Percentiles rank a stretch among this genome's conserved stretches.
These are phyloP conservation scores for Tylopilus balloui DNA, from an alignment of 768 basidiomycete genomes.

Conservation along the genomic window DNA sequence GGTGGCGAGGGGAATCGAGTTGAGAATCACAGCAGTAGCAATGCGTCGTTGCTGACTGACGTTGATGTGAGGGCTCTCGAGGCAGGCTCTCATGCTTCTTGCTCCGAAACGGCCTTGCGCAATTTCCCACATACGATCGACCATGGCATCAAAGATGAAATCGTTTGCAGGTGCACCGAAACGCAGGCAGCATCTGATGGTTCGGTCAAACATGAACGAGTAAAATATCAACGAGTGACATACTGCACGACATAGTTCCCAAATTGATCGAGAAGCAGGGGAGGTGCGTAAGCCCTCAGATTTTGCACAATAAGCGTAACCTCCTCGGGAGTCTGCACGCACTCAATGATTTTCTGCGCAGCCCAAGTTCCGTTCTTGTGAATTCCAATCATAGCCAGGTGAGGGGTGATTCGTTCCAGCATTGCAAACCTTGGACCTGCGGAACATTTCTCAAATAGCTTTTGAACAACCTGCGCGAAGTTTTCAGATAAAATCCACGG, in stretches of 20 bases:
- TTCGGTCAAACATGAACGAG: conserved; percentile 5
- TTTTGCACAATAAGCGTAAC: conserved; percentile 80
- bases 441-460: conserved; percentile 90
- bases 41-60: conserved; percentile 91
- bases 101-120: conserved; percentile 98
- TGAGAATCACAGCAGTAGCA: conserved; percentile 89
- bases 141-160: conserved; percentile 97
- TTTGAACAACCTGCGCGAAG: conserved; percentile 77
- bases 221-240: conserved; percentile 30
- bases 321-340: conserved; percentile 84
- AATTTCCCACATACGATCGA: conserved; percentile 97
- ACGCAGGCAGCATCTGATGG: conserved; percentile 76
- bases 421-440: conserved; percentile 74
- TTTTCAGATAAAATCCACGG: conserved; percentile 2
- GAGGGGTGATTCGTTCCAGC: conserved; percentile 90
- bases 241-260: conserved; percentile 93
- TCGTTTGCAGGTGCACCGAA: conserved; percentile 88
- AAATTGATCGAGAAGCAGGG: conserved; percentile 89
- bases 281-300: conserved; percentile 86
- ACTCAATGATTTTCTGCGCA: conserved; percentile 98
- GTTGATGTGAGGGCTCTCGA: conserved; percentile 86
- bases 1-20: conserved; percentile 95
- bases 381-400: conserved; percentile 95
- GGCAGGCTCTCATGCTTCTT: conserved; percentile 93
- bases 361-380: conserved; percentile 99